phyloP scores from a whole-genome alignment of 805 yeast genomes.

The Yamadazyma scolyti region DNA sequence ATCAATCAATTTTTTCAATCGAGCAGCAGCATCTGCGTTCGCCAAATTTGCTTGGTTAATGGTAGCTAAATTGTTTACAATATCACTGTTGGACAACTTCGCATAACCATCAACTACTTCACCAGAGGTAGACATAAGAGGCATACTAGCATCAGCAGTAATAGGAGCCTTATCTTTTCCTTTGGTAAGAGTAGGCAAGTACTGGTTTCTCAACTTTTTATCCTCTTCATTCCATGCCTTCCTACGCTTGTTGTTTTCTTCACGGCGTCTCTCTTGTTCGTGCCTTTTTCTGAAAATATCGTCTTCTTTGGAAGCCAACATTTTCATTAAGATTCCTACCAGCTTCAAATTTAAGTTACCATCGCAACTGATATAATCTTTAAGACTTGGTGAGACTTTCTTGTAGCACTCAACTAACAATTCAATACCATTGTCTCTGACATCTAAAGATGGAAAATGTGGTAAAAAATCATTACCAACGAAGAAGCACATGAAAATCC shows the following conservation, averaged over 20 bases:
- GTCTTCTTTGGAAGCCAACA: constrained; percentile 70
- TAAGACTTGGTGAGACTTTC: constrained; percentile 56
- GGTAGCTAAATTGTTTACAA: constrained; percentile 59
- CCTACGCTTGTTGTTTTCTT: constrained; percentile 61
- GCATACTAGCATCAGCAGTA: constrained; percentile 65
- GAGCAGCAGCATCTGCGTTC: constrained; percentile 65
- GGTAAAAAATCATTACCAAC: constrained; percentile 99
- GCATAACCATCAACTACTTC: constrained; percentile 63
- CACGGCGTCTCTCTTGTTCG: constrained; percentile 65
- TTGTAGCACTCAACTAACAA: constrained; percentile 82
- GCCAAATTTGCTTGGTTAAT: constrained; percentile 70
- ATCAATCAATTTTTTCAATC: constrained; percentile 40
- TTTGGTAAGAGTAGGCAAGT: constrained; percentile 53
- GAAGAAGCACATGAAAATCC: constrained; percentile 98
- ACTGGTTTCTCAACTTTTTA: constrained; percentile 39
- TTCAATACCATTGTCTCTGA: constrained; percentile 91
- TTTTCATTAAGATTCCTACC: constrained; percentile 66
- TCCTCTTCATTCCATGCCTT: constrained; percentile 46
- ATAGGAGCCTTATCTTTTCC: constrained; percentile 77
- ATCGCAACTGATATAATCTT: constrained; percentile 83
- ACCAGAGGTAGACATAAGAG: constrained; percentile 74
- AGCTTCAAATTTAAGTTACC: constrained; percentile 74
- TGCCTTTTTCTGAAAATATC: constrained; percentile 69
- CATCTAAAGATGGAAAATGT: constrained; percentile 90
- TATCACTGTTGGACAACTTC: constrained; percentile 64